These are phyloP conservation scores for Schrenkiella parvula DNA, from an alignment of 345 rosid species.

Conservation along the genomic window DNA sequence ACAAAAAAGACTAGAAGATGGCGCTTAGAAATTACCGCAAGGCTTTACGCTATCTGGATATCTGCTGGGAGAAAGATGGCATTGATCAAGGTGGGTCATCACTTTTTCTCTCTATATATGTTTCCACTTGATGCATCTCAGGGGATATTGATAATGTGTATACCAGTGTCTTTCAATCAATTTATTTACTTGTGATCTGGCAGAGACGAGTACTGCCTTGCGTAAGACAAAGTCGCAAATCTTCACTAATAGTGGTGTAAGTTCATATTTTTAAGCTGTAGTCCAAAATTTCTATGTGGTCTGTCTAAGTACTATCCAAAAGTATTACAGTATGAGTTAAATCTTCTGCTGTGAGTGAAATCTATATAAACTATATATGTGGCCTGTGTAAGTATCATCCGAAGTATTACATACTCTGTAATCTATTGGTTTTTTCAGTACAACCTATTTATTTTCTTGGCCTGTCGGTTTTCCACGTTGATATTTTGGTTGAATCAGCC, in stretches of 20 bases:
- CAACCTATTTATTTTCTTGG: neutral
- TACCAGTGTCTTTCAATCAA: neutral
- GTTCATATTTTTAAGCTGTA: conserved; percentile 21
- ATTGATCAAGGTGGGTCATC: conserved; percentile 71
- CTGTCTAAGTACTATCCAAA: too few species aligned
- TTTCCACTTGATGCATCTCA: neutral
- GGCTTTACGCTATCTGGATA: conserved; percentile 78
- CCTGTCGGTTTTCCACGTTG: neutral
- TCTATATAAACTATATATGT: neutral
- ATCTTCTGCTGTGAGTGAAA: neutral
- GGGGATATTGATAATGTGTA: neutral
- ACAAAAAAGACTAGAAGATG: conserved; percentile 95
- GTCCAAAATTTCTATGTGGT: too few species aligned
- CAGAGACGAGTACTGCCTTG: conserved; percentile 71
- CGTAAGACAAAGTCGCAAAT: conserved; percentile 86
- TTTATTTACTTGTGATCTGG: conserved; percentile 19
- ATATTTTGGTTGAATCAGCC: neutral
- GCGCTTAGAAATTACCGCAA: conserved; percentile 90
- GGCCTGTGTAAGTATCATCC: neutral
- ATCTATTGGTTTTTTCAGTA: neutral
- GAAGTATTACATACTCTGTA: neutral
- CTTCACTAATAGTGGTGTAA: conserved; percentile 89
- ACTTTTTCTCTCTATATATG: neutral
- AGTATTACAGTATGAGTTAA: too few species aligned
- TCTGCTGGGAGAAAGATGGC: conserved; percentile 97